Conservation (phyloP, 306 rosid species). For the Vicia villosa region DNA sequence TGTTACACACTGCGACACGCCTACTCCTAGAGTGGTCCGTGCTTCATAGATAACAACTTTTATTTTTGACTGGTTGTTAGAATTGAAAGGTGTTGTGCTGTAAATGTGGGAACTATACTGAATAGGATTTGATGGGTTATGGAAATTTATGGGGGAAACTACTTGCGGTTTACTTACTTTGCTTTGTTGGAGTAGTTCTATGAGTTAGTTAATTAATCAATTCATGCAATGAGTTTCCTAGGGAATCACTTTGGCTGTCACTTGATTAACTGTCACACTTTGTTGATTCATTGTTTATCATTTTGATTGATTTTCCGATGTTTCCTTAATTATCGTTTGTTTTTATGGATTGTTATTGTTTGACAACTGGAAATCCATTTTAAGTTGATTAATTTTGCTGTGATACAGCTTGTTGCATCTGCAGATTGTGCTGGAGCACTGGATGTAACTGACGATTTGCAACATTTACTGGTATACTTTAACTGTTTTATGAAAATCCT, state of each 20-base stretch:
- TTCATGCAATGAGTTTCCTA: not conserved
- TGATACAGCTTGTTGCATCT: conserved; percentile 94
- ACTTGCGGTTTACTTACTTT: not conserved
- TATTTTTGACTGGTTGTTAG: not conserved
- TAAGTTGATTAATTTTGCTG: conserved; percentile 59
- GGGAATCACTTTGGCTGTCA: not conserved
- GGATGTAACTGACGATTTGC: conserved; percentile 93
- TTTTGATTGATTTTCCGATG: conserved; percentile 2
- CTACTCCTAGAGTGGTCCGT: too few relatives aligned
- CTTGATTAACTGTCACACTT: not conserved
- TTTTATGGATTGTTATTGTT: conserved; percentile 22
- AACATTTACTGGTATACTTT: conserved; percentile 72
- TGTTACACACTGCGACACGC: too few relatives aligned
- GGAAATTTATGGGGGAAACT: conserved; percentile 11
- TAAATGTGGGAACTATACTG: not conserved
- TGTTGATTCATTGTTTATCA: not conserved
- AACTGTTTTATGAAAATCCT: conserved; percentile 19
- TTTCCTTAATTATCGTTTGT: not conserved
- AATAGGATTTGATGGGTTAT: conserved; percentile 23
- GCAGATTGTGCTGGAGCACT: conserved; percentile 99
- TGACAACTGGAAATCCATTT: conserved; percentile 34
- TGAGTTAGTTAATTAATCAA: conserved; percentile 14
- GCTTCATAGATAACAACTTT: not conserved
- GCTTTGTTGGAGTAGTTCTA: conserved; percentile 18
- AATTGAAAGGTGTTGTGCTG: not conserved